These are phyloP conservation scores for Paspalum vaginatum DNA, from an alignment of 176 grass and related monocot genomes.

Conservation along the genomic window DNA sequence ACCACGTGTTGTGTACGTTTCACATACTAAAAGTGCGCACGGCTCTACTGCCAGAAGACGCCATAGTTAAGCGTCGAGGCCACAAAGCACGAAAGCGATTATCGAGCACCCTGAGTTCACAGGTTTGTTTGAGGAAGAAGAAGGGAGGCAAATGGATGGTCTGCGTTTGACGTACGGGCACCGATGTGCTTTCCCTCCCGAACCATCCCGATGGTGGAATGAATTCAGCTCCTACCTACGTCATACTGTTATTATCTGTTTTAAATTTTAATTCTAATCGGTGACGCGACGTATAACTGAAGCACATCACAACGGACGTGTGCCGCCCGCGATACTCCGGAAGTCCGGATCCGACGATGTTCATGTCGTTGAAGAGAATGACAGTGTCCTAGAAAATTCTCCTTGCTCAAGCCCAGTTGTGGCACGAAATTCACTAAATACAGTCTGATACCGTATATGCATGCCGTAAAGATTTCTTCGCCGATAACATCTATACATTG, in stretches of 20 bases:
- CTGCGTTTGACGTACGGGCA: background rate
- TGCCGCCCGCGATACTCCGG: slow-evolving; percentile 18
- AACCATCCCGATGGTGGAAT: background rate
- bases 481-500: background rate
- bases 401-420: too few relatives aligned
- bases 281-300: too few relatives aligned
- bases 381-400: background rate
- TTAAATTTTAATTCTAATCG: too few relatives aligned
- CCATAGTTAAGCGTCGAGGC: background rate
- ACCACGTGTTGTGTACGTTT: background rate
- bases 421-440: background rate
- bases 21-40: background rate
- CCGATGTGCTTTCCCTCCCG: background rate
- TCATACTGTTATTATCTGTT: too few relatives aligned
- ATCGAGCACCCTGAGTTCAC: background rate
- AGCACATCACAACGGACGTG: background rate
- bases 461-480: background rate
- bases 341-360: background rate
- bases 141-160: background rate
- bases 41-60: background rate
- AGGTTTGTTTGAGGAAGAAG: background rate
- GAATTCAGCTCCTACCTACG: background rate
- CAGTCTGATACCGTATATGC: background rate
- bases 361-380: background rate
- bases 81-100: slow-evolving; percentile 7